Evolutionary conservation across 306 rosid species (phyloP).

Genomic region (Glycine soja): DNA sequence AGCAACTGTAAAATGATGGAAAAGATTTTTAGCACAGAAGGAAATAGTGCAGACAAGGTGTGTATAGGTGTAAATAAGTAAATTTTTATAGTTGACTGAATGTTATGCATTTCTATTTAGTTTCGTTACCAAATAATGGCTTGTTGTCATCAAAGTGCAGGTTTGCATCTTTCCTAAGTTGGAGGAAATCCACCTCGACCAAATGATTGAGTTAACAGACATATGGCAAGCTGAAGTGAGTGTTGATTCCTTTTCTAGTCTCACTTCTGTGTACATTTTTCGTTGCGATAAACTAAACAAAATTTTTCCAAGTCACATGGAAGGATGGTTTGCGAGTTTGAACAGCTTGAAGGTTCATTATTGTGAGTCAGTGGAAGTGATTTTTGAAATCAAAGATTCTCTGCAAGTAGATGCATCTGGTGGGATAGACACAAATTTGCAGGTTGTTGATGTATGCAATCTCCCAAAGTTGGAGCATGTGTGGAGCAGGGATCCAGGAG

Average conservation of each 20-base stretch:
- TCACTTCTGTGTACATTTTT: background rate
- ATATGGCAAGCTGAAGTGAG: constrained; percentile 19
- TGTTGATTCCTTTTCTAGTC: constrained; percentile 1
- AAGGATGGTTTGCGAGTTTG: background rate
- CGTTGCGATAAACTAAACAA: background rate
- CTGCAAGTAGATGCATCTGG: background rate
- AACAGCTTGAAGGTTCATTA: background rate
- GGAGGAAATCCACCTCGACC: background rate
- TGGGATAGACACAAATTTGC: background rate
- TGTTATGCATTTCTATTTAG: background rate
- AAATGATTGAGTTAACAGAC: background rate
- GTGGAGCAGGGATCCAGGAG: background rate
- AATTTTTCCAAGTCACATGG: constrained; percentile 29
- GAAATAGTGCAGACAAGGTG: background rate
- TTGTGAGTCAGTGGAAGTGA: constrained; percentile 11
- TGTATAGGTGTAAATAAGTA: background rate
- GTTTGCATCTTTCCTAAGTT: constrained; percentile 16
- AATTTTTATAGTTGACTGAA: background rate
- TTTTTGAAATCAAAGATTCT: constrained; percentile 23
- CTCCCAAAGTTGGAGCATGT: constrained; percentile 5
- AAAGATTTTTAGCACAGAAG: background rate
- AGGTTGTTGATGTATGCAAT: fast-evolving
- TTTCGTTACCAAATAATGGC: background rate
- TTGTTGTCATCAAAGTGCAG: background rate
- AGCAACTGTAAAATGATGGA: constrained; percentile 34